A percentile compares a stretch with the other conserved stretches of the same genome.
phyloP scores from a whole-genome alignment of 352 stramenopile genomes.

The Phytophthora hybrid region DNA sequence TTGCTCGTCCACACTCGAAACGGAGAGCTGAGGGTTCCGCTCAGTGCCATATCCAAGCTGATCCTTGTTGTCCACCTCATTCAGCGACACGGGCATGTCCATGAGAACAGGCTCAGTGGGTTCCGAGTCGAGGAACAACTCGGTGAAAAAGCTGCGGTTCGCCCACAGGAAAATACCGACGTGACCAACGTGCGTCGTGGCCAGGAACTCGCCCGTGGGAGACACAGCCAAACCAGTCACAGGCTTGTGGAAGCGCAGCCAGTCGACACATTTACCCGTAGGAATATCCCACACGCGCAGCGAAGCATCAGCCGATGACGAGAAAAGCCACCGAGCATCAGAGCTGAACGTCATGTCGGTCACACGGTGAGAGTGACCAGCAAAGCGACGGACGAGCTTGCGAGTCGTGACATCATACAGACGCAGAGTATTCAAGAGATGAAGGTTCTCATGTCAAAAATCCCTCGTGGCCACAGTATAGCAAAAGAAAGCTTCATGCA shows the following conservation, averaged over 20 bases:
- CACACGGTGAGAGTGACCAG: slow-evolving; percentile 82
- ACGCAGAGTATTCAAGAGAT: slow-evolving; percentile 42
- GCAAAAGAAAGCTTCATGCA: neutral
- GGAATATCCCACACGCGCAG: slow-evolving; percentile 95
- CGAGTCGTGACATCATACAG: slow-evolving; percentile 88
- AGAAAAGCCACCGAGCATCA: slow-evolving; percentile 92
- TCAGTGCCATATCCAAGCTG: slow-evolving; percentile 62
- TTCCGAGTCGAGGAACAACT: slow-evolving; percentile 86
- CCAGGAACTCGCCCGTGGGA: slow-evolving; percentile 96
- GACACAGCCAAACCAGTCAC: slow-evolving; percentile 93
- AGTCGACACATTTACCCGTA: slow-evolving; percentile 95
- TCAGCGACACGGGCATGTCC: slow-evolving; percentile 92
- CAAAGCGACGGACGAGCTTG: slow-evolving; percentile 90
- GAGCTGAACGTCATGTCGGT: slow-evolving; percentile 91
- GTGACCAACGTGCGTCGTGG: slow-evolving; percentile 93
- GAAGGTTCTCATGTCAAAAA: neutral
- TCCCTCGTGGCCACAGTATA: neutral
- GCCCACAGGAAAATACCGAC: slow-evolving; percentile 96
- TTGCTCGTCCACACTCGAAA: slow-evolving; percentile 50
- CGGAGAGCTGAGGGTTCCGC: slow-evolving; percentile 56
- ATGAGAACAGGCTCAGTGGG: slow-evolving; percentile 85
- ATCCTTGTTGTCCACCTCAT: slow-evolving; percentile 83
- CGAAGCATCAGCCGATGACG: slow-evolving; percentile 87
- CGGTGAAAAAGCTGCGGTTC: slow-evolving; percentile 94
- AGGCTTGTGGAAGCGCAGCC: slow-evolving; percentile 93